phyloP scores from a whole-genome alignment of 352 stramenopile species.

The Globisporangium irregulare region DNA sequence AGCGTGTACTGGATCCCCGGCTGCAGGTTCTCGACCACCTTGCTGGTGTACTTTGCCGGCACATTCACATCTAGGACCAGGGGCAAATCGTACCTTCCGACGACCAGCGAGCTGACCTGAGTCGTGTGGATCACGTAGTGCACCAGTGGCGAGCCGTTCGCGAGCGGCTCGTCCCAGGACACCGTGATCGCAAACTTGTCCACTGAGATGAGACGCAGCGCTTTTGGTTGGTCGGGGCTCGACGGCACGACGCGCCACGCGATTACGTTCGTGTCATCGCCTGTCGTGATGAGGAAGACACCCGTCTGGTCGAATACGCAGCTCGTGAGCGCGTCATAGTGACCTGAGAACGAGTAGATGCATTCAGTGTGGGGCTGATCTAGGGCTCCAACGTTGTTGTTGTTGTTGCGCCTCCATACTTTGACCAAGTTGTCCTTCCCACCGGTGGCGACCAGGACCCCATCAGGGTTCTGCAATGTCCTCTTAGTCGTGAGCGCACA shows the following conservation, averaged over 20 bases:
- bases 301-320: constrained; percentile 41
- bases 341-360: constrained; percentile 43
- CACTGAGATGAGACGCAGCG: constrained; percentile 24
- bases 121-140: constrained; percentile 48
- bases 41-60: constrained; percentile 37
- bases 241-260: constrained; percentile 51
- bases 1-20: constrained; percentile 55
- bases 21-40: constrained; percentile 41
- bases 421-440: constrained; percentile 68
- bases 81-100: constrained; percentile 26
- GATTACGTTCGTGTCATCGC: constrained; percentile 49
- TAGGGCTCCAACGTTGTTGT: neutral
- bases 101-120: constrained; percentile 33
- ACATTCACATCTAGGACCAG: constrained; percentile 32
- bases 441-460: constrained; percentile 49
- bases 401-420: constrained; percentile 33
- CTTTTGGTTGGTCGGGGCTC: constrained; percentile 34
- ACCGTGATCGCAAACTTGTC: constrained; percentile 54
- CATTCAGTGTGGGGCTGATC: constrained; percentile 21
- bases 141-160: constrained; percentile 51
- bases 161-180: constrained; percentile 44
- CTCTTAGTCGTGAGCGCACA: constrained; percentile 34
- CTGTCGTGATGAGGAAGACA: constrained; percentile 49
- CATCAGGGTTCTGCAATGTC: constrained; percentile 12
- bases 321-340: constrained; percentile 42